Percentiles rank a stretch among this genome's conserved stretches.
phyloP scores from a whole-genome alignment of 306 rosid genomes.

The Arachis stenosperma region DNA sequence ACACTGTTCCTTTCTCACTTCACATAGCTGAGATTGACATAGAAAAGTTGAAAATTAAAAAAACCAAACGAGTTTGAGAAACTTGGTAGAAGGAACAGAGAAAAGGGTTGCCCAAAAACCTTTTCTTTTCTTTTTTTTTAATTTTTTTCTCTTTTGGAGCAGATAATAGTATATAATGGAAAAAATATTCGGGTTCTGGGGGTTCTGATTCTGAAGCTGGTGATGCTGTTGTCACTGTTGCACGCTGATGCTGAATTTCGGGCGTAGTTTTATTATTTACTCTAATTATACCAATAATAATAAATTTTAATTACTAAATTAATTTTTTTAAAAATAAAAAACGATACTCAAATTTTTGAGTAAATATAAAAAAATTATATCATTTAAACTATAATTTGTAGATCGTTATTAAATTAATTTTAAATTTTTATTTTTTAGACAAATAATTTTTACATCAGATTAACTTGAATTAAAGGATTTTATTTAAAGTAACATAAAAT shows the following conservation, averaged over 20 bases:
- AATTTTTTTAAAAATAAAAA: no score
- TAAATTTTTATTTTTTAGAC: background rate
- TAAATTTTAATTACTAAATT: background rate
- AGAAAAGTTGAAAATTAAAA: background rate
- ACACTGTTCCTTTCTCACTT: background rate
- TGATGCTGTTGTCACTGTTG: slow-evolving; percentile 21
- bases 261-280: slow-evolving; percentile 14
- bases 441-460: no score
- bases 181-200: slow-evolving; percentile 2
- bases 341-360: no score
- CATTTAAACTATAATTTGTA: no score
- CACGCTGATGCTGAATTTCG: slow-evolving; percentile 26
- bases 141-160: background rate
- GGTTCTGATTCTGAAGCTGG: slow-evolving; percentile 37
- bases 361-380: no score
- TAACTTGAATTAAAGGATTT: no score
- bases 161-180: slow-evolving; percentile 28
- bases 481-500: no score
- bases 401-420: background rate
- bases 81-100: slow-evolving; percentile 27
- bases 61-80: slow-evolving; percentile 34
- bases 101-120: slow-evolving; percentile 30
- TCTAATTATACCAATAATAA: background rate
- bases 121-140: no score
- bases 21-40: slow-evolving; percentile 41